Conservation (phyloP, 345 rosid species). For the Microthlaspi erraticum region DNA sequence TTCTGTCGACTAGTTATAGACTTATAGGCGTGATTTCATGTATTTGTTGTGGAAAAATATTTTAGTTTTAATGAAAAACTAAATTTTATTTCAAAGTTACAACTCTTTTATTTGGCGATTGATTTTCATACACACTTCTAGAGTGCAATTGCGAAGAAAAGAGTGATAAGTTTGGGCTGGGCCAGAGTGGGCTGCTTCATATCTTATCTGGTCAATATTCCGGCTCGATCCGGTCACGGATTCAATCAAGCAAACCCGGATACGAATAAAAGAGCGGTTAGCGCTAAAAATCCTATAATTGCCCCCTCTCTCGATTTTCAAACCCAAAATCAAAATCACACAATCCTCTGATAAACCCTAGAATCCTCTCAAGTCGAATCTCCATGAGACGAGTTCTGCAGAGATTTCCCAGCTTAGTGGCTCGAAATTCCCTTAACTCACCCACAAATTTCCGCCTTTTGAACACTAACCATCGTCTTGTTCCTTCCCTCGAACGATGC, state of each 20-base stretch:
- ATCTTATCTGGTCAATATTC: background rate
- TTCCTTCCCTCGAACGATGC: constrained; percentile 13
- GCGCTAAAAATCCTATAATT: background rate
- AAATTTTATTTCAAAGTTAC: too few relatives aligned
- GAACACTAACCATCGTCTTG: background rate
- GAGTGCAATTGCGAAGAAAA: too few relatives aligned
- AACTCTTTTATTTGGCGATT: too few relatives aligned
- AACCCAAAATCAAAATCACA: background rate
- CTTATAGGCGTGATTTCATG: background rate
- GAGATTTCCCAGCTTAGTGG: constrained; percentile 29
- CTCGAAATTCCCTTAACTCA: constrained; percentile 32
- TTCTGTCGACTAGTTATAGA: background rate
- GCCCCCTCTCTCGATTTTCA: background rate
- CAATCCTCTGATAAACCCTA: constrained; percentile 38
- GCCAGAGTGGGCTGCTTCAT: background rate
- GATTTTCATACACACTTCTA: too few relatives aligned
- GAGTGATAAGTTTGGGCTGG: background rate
- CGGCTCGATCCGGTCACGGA: background rate
- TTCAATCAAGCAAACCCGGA: background rate
- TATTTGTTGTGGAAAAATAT: too few relatives aligned
- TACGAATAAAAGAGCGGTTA: constrained; percentile 25
- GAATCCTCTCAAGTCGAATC: background rate
- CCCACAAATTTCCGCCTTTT: constrained; percentile 19
- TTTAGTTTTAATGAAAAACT: too few relatives aligned
- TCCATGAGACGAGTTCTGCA: constrained; percentile 46